Evolutionary conservation across 306 rosid genomes (phyloP), one percentile per base, ranked within the genome.

Genomic region (Vicia villosa): DNA sequence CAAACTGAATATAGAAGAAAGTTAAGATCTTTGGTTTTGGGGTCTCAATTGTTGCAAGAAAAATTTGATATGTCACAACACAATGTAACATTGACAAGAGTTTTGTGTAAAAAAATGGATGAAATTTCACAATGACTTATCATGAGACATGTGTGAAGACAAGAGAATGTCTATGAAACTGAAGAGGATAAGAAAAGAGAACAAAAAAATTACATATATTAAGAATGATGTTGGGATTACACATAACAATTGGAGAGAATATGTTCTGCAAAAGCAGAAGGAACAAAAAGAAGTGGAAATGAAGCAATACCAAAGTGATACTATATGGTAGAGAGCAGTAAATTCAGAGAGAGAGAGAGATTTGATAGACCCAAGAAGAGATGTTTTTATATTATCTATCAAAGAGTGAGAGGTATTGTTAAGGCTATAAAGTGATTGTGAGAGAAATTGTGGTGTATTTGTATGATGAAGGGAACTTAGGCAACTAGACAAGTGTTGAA

Each of bases 301-400:
- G 56, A 79, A 81, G 90, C 86, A 81, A 81, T 66, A 64, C 82
- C 77, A 75, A 75, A 79, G 67, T 66, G 77, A 63, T 43, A n/a
- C n/a, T n/a, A 68, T 40, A 47, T 56, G 17, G 13, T 62, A 67
- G 68, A 67, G 68, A 45, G 72, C 75, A 54, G 43, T 61, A 67
- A 66, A 66, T 75, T 64, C 58, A 79, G 73, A 41, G 62, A 68
- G 83, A 37, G 54, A 79, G 73, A 41, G 62, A 68, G 83, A 37
- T 73, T 82, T 82, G 65, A 83, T 80, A 83, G 77, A 86, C 81
- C 90, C 87, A 78, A 87, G 85, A 80, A 83, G 86, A 77, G 76
- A 78, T 81, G 84, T 89, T 69, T 46, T 65, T 76, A 79, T 70
- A 78, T 67, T 63, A 20, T 74, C 68, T 61, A 82, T 72, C 64